Base-by-base conservation (phyloP, 2,329 filamentous ascomycete genomes). In the Trichoderma brevicompactum region DNA sequence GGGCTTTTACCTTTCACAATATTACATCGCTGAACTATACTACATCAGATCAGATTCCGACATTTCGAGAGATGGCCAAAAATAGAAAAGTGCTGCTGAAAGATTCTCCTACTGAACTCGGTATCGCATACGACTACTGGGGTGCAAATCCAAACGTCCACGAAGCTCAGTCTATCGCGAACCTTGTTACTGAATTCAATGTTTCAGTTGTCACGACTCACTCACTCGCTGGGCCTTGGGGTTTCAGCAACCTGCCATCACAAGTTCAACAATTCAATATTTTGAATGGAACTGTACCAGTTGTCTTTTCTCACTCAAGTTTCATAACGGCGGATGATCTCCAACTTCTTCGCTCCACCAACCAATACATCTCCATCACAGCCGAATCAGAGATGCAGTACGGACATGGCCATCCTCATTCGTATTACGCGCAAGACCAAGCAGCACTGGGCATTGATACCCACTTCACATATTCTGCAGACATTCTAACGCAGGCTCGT, bases 381-480 rank as follows among this genome's bases (percentile, higher is more conserved):
- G 83, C 84, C 1, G 86, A 88, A 69, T 85, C 82, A 0, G 85
- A 87, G 69, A 81, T 85, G 78, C 83, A 86, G 71, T 87, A 82
- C 72, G 85, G 85, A n/a, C 83, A 85, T 69, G 76, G 74, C 0
- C 82, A 87, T 65, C 77, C 78, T 1, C 70, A 73, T 43, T 77
- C 75, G 17, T 77, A 81, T 61, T 71, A 77, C 8, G 75, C 82
- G 34, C 78, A 79, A 34, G 84, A 87, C 69, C 83, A 87, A 67
- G 79, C 79, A 1, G 73, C 82, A 1, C 77, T 87, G 0, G 84
- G 85, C 2, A 76, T 86, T 9, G 84, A 87, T 69, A 86, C 82
- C 0, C 81, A 85, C 69, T 81, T 83, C 66, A 82, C 82, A 9
- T 86, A 79, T 71, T 82, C 79, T 0, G 76, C 78, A 3, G 83